Percentiles rank a stretch among this genome's conserved stretches.
phyloP scores from a whole-genome alignment of 2,329 filamentous ascomycete species.

The Trichoderma atrobrunneum region DNA sequence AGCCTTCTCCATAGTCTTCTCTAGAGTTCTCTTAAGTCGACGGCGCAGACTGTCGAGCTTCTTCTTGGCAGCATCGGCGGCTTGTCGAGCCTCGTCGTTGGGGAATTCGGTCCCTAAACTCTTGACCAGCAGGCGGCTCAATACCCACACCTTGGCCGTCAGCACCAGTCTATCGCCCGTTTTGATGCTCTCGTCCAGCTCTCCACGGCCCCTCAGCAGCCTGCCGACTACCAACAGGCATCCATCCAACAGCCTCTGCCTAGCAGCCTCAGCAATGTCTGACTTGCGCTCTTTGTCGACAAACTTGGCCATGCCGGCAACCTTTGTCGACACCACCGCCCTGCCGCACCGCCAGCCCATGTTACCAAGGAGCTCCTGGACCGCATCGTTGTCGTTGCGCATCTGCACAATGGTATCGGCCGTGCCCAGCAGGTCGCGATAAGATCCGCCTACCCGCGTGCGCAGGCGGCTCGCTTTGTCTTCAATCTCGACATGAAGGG shows the following conservation, averaged over 20 bases:
- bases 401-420: constrained; percentile 93
- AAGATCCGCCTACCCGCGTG: constrained; percentile 64
- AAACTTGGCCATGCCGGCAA: constrained; percentile 53
- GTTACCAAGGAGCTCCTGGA: constrained; percentile 67
- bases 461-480: constrained; percentile 62
- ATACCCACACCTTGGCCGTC: constrained; percentile 69
- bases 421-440: constrained; percentile 86
- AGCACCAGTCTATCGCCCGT: constrained; percentile 53
- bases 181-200: constrained; percentile 30
- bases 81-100: constrained; percentile 34
- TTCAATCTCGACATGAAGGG: constrained; percentile 57
- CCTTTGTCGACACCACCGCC: constrained; percentile 64
- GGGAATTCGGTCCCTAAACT: constrained; percentile 56
- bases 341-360: constrained; percentile 79
- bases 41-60: constrained; percentile 60
- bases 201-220: constrained; percentile 44
- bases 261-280: constrained; percentile 38
- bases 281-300: constrained; percentile 29
- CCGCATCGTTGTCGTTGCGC: constrained; percentile 71
- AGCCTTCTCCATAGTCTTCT: constrained; percentile 64
- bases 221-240: constrained; percentile 50
- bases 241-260: constrained; percentile 49
- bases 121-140: constrained; percentile 73
- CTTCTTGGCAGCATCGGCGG: constrained; percentile 61
- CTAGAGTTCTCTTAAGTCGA: constrained; percentile 64